A percentile compares a stretch with the other conserved stretches of the same genome.
phyloP scores from a whole-genome alignment of 306 rosid genomes.

The Chamaecrista fasciculata region DNA sequence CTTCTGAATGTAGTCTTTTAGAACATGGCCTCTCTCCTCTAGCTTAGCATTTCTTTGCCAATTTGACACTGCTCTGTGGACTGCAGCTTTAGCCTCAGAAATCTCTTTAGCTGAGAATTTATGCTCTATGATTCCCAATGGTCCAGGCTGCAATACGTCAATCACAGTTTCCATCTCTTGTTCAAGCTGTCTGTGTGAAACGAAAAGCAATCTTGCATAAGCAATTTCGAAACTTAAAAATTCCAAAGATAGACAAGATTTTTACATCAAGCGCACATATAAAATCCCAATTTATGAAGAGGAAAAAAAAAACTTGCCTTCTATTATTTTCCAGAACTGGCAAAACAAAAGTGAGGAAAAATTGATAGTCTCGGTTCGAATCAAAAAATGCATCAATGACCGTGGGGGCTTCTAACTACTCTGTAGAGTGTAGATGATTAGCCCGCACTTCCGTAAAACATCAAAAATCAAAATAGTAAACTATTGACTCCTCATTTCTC shows the following conservation, averaged over 20 bases:
- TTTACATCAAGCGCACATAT: neutral
- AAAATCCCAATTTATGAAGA: constrained; percentile 1
- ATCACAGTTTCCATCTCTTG: constrained; percentile 86
- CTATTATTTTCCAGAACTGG: neutral
- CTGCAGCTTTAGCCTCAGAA: constrained; percentile 52
- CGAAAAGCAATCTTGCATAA: constrained; percentile 19
- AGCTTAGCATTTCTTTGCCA: constrained; percentile 63
- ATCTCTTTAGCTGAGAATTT: constrained; percentile 80
- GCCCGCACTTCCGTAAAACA: neutral
- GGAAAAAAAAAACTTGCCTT: neutral
- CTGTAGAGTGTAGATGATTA: neutral
- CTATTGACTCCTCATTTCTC: neutral
- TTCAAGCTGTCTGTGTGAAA: constrained; percentile 59
- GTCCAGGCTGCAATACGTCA: constrained; percentile 90
- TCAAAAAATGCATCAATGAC: neutral
- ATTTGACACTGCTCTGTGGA: constrained; percentile 61
- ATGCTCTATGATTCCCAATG: constrained; percentile 82
- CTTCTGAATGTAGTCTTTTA: constrained; percentile 51
- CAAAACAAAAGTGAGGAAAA: neutral
- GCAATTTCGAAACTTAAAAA: neutral
- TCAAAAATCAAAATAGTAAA: neutral
- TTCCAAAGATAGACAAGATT: neutral
- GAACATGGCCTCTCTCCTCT: constrained; percentile 38
- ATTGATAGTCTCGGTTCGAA: neutral
- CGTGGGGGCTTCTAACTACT: neutral